These are phyloP conservation scores for Penicillium sp. DNA, from an alignment of 2,329 filamentous ascomycete genomes.

Conservation along the genomic window DNA sequence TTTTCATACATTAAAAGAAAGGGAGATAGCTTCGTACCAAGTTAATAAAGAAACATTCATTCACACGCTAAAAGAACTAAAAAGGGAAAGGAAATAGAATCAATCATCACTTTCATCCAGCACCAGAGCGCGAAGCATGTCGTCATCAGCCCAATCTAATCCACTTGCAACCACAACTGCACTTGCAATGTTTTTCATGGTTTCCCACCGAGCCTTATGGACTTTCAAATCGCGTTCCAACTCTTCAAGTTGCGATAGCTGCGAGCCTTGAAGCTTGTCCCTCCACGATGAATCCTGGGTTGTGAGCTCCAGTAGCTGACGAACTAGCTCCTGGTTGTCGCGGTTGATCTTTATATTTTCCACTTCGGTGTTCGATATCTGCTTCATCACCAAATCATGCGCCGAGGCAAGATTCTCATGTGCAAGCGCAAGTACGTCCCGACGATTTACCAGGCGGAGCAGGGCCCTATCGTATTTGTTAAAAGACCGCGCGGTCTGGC, in stretches of 20 bases:
- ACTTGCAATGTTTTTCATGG: constrained; percentile 76
- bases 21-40: too few relatives aligned
- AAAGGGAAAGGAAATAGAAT: constrained; percentile 13
- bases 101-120: constrained; percentile 64
- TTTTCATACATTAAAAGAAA: too few relatives aligned
- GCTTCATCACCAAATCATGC: constrained; percentile 53
- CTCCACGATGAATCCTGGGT: constrained; percentile 55
- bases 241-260: constrained; percentile 57
- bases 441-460: constrained; percentile 64
- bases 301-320: constrained; percentile 64
- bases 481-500: constrained; percentile 7
- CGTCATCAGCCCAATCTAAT: constrained; percentile 75
- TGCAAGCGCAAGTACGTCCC: constrained; percentile 66
- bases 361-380: constrained; percentile 59
- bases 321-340: constrained; percentile 64
- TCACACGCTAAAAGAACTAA: too few relatives aligned
- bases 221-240: constrained; percentile 62
- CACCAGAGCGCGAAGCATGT: constrained; percentile 68
- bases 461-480: constrained; percentile 58
- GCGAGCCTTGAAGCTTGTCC: constrained; percentile 56
- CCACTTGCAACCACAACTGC: constrained; percentile 80
- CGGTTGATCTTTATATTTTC: constrained; percentile 59
- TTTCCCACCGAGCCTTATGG: constrained; percentile 68
- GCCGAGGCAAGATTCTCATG: constrained; percentile 62
- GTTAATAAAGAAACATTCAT: neutral